These are phyloP conservation scores for Themeda triandra DNA, from an alignment of 176 grass and related monocot species.

Conservation along the genomic window DNA sequence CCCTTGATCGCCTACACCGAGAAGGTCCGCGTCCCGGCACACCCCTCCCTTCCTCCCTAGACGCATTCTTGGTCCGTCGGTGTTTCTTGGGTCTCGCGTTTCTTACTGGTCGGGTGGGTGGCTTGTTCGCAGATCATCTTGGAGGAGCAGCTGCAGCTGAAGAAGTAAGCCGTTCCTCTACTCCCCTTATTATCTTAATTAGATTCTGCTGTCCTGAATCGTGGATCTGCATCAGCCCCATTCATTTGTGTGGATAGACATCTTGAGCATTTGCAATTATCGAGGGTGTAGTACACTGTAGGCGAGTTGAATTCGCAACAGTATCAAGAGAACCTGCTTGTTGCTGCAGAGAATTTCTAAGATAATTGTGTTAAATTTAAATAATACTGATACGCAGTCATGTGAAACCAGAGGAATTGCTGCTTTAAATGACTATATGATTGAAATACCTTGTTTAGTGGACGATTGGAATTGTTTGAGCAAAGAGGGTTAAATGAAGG, in stretches of 20 bases:
- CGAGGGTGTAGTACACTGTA: not conserved
- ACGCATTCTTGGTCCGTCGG: not conserved
- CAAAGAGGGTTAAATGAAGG: no score
- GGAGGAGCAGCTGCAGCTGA: constrained; percentile 90
- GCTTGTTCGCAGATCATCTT: constrained; percentile 55
- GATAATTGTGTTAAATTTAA: not conserved
- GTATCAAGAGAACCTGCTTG: not conserved
- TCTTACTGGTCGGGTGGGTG: not conserved
- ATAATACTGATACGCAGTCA: not conserved
- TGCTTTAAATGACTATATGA: no score
- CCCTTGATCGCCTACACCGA: constrained; percentile 92
- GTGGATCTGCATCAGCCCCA: constrained; percentile 11
- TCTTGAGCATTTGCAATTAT: not conserved
- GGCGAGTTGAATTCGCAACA: not conserved
- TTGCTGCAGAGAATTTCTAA: not conserved
- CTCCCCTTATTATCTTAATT: not conserved
- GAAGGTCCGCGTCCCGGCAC: constrained; percentile 48
- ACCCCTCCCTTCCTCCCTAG: not conserved
- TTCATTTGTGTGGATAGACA: not conserved
- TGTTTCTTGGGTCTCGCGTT: constrained; percentile 7
- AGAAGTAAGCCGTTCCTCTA: constrained; percentile 53
- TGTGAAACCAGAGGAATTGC: no score
- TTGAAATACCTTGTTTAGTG: no score
- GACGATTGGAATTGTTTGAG: no score
- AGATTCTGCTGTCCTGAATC: not conserved